phyloP scores from a whole-genome alignment of 352 stramenopile species.

The Thraustochytrium sp. region DNA sequence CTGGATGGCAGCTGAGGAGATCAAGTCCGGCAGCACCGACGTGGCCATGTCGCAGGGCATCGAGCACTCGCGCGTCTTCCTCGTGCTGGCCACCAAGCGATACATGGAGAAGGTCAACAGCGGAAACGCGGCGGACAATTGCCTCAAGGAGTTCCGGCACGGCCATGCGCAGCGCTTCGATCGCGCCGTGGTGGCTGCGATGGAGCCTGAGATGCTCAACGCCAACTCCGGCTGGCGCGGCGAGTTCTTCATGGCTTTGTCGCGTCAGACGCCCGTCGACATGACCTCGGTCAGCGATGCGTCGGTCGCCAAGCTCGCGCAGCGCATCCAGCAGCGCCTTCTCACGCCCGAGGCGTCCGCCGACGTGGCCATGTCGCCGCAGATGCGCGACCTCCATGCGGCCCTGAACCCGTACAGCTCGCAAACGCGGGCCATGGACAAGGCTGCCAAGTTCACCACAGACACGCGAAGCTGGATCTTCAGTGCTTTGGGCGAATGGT shows the following conservation, averaged over 20 bases:
- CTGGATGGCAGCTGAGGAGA: not conserved
- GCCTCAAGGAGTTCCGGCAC: not conserved
- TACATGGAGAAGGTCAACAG: constrained; percentile 1
- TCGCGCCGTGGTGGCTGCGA: not conserved
- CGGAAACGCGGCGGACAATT: not conserved
- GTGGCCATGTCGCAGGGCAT: not conserved
- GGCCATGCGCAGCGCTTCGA: not conserved
- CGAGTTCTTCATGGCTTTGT: not conserved
- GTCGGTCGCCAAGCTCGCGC: not conserved
- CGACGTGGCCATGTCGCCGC: not conserved
- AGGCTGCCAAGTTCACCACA: not conserved
- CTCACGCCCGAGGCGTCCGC: not conserved
- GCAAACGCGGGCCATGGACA: not conserved
- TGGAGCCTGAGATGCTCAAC: not conserved
- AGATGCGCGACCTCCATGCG: not conserved
- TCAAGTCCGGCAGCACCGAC: not conserved
- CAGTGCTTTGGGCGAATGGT: constrained; percentile 2
- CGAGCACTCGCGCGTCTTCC: not conserved
- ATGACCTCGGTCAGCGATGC: not conserved
- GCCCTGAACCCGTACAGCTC: not conserved
- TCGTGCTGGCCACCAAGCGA: not conserved
- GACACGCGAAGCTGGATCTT: not conserved
- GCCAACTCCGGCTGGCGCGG: not conserved
- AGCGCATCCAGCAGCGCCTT: not conserved
- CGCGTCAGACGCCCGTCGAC: not conserved